Evolutionary conservation across 345 rosid species (phyloP).

Genomic region (Lepidium didymum): DNA sequence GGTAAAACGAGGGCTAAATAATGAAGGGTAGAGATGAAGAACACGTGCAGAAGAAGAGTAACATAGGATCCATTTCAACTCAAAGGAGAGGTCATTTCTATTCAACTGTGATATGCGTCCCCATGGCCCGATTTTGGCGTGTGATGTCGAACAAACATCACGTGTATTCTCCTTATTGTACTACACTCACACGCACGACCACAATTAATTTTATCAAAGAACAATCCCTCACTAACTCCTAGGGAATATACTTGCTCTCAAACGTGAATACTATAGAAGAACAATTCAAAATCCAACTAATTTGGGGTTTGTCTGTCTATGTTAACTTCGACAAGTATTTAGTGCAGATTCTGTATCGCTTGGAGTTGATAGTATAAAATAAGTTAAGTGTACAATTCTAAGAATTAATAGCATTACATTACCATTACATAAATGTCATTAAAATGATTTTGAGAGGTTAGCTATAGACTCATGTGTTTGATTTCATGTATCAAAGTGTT

Average conservation of each 20-base stretch:
- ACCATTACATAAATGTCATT: neutral
- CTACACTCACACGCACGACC: conserved; percentile 7
- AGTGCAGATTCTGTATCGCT: neutral
- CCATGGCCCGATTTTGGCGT: conserved; percentile 26
- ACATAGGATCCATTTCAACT: conserved; percentile 28
- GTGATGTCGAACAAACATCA: conserved; percentile 25
- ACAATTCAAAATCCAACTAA: neutral
- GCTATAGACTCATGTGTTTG: no score
- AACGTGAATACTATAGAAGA: neutral
- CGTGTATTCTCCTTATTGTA: conserved; percentile 14
- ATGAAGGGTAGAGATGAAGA: neutral
- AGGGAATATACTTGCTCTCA: neutral
- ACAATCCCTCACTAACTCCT: conserved; percentile 3
- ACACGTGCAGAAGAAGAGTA: conserved; percentile 8
- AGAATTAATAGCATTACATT: neutral
- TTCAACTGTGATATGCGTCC: conserved; percentile 21
- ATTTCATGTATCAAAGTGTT: no score
- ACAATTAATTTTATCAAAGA: neutral
- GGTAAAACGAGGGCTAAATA: neutral
- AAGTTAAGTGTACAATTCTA: neutral
- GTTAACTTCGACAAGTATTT: neutral
- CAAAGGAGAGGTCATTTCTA: conserved; percentile 26
- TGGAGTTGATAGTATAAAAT: neutral
- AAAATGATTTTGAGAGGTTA: neutral
- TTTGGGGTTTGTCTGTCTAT: neutral